phyloP scores from a whole-genome alignment of 768 basidiomycete species.

The Coprinopsis marcescibilis region DNA sequence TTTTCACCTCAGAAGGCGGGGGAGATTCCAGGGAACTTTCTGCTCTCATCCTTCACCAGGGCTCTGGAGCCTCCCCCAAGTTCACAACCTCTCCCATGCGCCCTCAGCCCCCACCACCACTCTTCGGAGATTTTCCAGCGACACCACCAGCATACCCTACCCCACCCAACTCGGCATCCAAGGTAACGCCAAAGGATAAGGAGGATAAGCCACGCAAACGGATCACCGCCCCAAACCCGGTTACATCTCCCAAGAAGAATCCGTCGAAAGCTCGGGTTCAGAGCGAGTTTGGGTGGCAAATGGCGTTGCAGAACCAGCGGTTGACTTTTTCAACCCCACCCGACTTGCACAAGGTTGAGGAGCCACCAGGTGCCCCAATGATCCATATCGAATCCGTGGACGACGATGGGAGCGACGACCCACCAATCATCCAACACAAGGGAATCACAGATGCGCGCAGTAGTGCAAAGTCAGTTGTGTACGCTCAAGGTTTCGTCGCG shows the following conservation, averaged over 20 bases:
- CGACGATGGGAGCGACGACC: too few relatives aligned
- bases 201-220: not conserved
- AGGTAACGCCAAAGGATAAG: not conserved
- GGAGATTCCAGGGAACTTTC: too few relatives aligned
- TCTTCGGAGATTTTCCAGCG: not conserved
- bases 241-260: not conserved
- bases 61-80: too few relatives aligned
- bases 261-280: slow-evolving; percentile 1
- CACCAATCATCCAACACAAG: too few relatives aligned
- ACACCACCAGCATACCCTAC: not conserved
- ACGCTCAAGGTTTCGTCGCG: too few relatives aligned
- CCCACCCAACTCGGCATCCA: not conserved
- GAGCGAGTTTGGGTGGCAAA: slow-evolving; percentile 11
- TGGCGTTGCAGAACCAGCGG: slow-evolving; percentile 1
- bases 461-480: too few relatives aligned
- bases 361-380: too few relatives aligned
- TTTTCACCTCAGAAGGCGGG: too few relatives aligned
- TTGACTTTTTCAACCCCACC: not conserved
- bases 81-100: not conserved
- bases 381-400: too few relatives aligned
- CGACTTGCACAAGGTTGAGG: too few relatives aligned
- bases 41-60: too few relatives aligned
- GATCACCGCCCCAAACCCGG: not conserved
- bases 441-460: too few relatives aligned
- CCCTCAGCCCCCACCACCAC: not conserved